Conservation (phyloP, 371 early-diverging fungal species). For the Dichotomocladium elegans region DNA sequence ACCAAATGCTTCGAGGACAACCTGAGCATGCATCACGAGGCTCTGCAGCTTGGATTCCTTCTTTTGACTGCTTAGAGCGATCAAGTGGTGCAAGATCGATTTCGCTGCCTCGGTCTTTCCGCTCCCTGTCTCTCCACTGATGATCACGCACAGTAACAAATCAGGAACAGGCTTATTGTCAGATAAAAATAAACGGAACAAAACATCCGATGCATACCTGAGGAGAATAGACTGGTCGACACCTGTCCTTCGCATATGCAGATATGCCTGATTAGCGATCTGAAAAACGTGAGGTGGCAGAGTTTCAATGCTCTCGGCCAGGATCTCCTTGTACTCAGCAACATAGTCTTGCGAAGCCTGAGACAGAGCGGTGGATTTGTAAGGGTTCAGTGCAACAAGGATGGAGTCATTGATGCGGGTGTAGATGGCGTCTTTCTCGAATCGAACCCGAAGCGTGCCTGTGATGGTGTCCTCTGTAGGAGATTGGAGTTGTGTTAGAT, state of each 20-base stretch:
- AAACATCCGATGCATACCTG: conserved; percentile 42
- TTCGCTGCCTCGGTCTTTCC: conserved; percentile 81
- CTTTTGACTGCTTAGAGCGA: conserved; percentile 70
- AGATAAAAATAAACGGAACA: not conserved
- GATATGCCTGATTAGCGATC: conserved; percentile 66
- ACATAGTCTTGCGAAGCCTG: conserved; percentile 67
- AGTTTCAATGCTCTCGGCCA: conserved; percentile 40
- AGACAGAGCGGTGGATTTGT: conserved; percentile 32
- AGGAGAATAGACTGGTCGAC: conserved; percentile 78
- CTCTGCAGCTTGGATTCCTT: conserved; percentile 80
- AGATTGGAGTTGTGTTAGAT: conserved; percentile 23
- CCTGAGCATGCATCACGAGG: conserved; percentile 68
- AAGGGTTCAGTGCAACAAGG: conserved; percentile 51
- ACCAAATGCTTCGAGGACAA: conserved; percentile 86
- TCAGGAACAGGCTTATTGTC: not conserved
- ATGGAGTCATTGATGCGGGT: conserved; percentile 64
- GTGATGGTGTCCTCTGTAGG: conserved; percentile 43
- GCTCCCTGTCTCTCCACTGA: conserved; percentile 87
- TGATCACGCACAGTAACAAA: not conserved
- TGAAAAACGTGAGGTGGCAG: conserved; percentile 86
- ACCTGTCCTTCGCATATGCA: conserved; percentile 82
- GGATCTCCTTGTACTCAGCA: conserved; percentile 57
- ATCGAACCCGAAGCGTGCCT: conserved; percentile 45
- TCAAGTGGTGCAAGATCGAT: conserved; percentile 62
- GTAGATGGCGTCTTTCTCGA: conserved; percentile 53